Percentiles rank a stretch among this genome's conserved stretches.
Conservation (phyloP, 2,329 filamentous ascomycete genomes). For the Lanzia echinophila region DNA sequence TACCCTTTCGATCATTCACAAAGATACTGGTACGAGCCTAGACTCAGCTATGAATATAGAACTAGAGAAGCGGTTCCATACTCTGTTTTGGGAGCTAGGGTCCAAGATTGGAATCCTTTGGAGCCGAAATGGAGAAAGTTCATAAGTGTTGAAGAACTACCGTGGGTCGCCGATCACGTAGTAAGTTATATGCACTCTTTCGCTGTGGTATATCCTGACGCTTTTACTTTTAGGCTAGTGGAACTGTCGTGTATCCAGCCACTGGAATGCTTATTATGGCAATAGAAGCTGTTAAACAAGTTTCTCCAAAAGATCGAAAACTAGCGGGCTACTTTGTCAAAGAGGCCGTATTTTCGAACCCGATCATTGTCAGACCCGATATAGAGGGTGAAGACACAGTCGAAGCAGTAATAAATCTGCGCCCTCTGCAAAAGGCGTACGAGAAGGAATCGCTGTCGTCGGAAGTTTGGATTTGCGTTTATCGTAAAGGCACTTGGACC, state of each 20-base stretch:
- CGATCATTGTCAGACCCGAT: too few relatives aligned
- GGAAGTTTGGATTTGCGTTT: too few relatives aligned
- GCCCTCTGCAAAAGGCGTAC: too few relatives aligned
- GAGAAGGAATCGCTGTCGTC: too few relatives aligned
- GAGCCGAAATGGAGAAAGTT: neutral
- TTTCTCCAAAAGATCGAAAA: slow-evolving; percentile 11
- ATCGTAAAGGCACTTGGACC: too few relatives aligned
- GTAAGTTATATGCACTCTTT: neutral
- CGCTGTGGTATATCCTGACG: neutral
- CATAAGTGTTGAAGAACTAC: neutral
- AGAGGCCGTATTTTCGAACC: too few relatives aligned
- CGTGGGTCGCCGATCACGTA: neutral
- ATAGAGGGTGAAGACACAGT: too few relatives aligned
- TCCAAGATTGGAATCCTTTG: neutral
- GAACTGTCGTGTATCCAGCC: slow-evolving; percentile 1
- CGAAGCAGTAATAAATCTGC: too few relatives aligned
- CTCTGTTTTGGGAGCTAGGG: neutral
- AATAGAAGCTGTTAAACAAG: slow-evolving; percentile 3
- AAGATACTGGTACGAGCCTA: neutral
- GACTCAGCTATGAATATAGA: neutral
- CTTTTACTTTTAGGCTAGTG: neutral
- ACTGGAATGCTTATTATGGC: slow-evolving; percentile 3
- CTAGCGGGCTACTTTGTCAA: too few relatives aligned
- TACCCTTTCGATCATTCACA: slow-evolving; percentile 4
- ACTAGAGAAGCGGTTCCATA: neutral